These are phyloP conservation scores for Penicillium brevicompactum DNA, from an alignment of 2,329 filamentous ascomycete species.

Conservation along the genomic window DNA sequence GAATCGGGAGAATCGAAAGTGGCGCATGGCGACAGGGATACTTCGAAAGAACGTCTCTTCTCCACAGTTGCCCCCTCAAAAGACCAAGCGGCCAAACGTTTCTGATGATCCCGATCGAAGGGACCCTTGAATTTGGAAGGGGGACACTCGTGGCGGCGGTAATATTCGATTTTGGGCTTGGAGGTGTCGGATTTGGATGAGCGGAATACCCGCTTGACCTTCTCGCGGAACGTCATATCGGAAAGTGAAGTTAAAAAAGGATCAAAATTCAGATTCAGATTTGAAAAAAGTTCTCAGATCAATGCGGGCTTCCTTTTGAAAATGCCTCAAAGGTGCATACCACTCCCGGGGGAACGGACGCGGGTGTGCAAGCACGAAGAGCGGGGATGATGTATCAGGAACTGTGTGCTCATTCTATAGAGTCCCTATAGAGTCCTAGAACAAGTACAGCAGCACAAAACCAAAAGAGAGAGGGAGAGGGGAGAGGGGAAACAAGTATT, in stretches of 20 bases:
- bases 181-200: conserved; percentile 27
- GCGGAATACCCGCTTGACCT: conserved; percentile 39
- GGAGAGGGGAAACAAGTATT: conserved; percentile 7
- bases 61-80: conserved; percentile 41
- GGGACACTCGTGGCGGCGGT: conserved; percentile 50
- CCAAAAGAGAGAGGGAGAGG: background rate
- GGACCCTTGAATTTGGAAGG: conserved; percentile 53
- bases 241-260: background rate
- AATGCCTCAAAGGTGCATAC: conserved; percentile 31
- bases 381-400: conserved; percentile 17
- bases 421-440: conserved; percentile 4
- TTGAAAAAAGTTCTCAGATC: conserved; percentile 8
- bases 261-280: conserved; percentile 8
- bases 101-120: conserved; percentile 49
- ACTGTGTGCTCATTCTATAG: conserved; percentile 31
- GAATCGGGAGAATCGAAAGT: conserved; percentile 27
- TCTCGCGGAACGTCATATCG: conserved; percentile 43
- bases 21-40: conserved; percentile 42
- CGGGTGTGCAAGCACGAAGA: conserved; percentile 38
- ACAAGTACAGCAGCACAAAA: background rate
- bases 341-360: conserved; percentile 34
- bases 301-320: conserved; percentile 16
- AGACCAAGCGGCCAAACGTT: conserved; percentile 47
- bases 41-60: conserved; percentile 37
- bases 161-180: conserved; percentile 50